Percentiles rank a stretch among this genome's conserved stretches.
phyloP scores from a whole-genome alignment of 2,329 filamentous ascomycete genomes.

The Cercospora zeae-maydis region DNA sequence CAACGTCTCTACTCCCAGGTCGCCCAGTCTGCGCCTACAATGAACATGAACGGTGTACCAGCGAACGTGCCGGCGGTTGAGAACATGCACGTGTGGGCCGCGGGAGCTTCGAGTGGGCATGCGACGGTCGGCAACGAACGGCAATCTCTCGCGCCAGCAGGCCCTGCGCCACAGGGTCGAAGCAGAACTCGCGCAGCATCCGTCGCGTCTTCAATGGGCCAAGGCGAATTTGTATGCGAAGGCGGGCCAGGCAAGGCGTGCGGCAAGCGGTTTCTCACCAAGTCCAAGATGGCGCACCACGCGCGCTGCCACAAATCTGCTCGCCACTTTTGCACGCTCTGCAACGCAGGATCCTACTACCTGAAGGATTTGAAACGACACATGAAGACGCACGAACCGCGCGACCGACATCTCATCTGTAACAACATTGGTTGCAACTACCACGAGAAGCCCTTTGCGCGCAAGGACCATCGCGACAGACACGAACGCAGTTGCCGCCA shows the following conservation, averaged over 20 bases:
- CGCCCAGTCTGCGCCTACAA: neutral
- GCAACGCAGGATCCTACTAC: slow-evolving; percentile 3
- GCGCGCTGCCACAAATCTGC: slow-evolving; percentile 1
- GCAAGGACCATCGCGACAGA: slow-evolving; percentile 2
- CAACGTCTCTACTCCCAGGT: neutral
- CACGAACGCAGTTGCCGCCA: neutral
- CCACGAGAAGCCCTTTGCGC: slow-evolving; percentile 5
- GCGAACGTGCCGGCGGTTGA: neutral
- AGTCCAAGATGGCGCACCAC: slow-evolving; percentile 4
- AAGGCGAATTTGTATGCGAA: neutral
- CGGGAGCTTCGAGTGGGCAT: neutral
- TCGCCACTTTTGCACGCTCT: neutral
- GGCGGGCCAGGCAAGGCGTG: neutral
- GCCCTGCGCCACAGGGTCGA: neutral
- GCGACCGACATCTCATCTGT: slow-evolving; percentile 6
- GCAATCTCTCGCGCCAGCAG: neutral
- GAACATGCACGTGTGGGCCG: neutral
- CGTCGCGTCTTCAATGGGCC: neutral
- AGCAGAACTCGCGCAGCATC: neutral
- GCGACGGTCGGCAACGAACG: neutral
- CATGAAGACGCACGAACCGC: slow-evolving; percentile 6
- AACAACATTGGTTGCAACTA: slow-evolving; percentile 8
- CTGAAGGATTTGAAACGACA: slow-evolving; percentile 8
- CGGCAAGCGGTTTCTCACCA: neutral
- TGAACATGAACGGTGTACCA: neutral